A percentile compares a stretch with the other conserved stretches of the same genome.
Evolutionary conservation across 2,329 filamentous ascomycete species (phyloP).

Genomic region (Trichoderma simmonsii): DNA sequence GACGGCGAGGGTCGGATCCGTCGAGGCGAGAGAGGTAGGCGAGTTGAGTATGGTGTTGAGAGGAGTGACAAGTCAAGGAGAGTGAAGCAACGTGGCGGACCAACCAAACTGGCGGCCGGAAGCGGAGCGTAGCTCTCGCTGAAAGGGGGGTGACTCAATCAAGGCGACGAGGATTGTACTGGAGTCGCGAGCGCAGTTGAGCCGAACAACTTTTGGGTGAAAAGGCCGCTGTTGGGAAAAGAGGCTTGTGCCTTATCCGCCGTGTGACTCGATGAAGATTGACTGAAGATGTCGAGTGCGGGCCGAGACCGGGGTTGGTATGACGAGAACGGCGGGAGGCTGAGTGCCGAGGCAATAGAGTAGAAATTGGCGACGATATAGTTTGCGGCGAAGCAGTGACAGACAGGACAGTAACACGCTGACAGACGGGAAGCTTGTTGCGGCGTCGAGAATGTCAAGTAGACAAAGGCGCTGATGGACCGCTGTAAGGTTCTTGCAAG

Average conservation of each 20-base stretch:
- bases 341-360: background rate
- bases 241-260: slow-evolving; percentile 19
- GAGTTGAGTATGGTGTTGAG: background rate
- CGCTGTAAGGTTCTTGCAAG: background rate
- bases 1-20: slow-evolving; percentile 32
- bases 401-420: background rate
- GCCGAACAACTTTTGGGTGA: slow-evolving; percentile 22
- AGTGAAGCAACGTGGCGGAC: slow-evolving; percentile 24
- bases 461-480: slow-evolving; percentile 1
- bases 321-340: slow-evolving; percentile 10
- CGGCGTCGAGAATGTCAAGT: background rate
- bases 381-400: slow-evolving; percentile 9
- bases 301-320: slow-evolving; percentile 20
- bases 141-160: slow-evolving; percentile 25
- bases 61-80: background rate
- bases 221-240: slow-evolving; percentile 22
- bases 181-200: slow-evolving; percentile 21
- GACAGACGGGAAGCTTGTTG: background rate
- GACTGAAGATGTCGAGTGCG: slow-evolving; percentile 1
- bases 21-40: slow-evolving; percentile 17
- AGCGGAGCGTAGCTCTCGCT: slow-evolving; percentile 34
- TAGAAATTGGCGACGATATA: background rate
- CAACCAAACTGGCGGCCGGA: slow-evolving; percentile 26
- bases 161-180: slow-evolving; percentile 17
- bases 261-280: slow-evolving; percentile 8